Conservation (phyloP, 1,284 basidiomycete genomes). For the Mrakiaceae sp. region DNA sequence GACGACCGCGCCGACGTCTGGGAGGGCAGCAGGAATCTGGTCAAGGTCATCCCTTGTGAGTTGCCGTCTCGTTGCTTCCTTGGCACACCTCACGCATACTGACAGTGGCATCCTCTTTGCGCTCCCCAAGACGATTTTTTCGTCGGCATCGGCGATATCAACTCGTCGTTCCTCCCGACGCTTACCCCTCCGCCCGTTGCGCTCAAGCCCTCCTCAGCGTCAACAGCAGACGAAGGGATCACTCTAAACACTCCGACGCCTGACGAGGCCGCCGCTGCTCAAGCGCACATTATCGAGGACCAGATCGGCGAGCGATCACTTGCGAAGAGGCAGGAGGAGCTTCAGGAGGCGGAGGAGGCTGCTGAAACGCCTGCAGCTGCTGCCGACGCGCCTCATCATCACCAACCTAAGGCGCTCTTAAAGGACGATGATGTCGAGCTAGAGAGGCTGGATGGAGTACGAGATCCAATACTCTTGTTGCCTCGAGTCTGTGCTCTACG, state of each 20-base stretch:
- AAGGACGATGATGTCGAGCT: slow-evolving; percentile 85
- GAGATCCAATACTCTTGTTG: slow-evolving; percentile 19
- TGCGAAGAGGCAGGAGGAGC: slow-evolving; percentile 73
- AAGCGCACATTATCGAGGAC: slow-evolving; percentile 46
- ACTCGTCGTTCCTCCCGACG: slow-evolving; percentile 81
- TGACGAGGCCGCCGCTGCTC: slow-evolving; percentile 2
- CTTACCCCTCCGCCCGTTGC: slow-evolving; percentile 13
- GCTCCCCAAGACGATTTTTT: slow-evolving; percentile 78
- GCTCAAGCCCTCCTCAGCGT: slow-evolving; percentile 21
- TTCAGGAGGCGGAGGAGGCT: slow-evolving; percentile 30
- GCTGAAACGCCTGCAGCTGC: slow-evolving; percentile 13
- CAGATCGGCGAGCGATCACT: slow-evolving; percentile 76
- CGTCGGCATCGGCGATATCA: slow-evolving; percentile 97
- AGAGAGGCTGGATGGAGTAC: slow-evolving; percentile 56
- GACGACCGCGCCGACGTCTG: slow-evolving; percentile 97
- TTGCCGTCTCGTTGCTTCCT: slow-evolving; percentile 20
- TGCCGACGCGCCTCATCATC: slow-evolving; percentile 17
- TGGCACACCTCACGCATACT: background rate
- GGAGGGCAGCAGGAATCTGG: slow-evolving; percentile 80
- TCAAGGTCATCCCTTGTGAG: slow-evolving; percentile 93
- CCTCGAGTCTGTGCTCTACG: too few species aligned
- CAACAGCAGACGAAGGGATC: slow-evolving; percentile 10
- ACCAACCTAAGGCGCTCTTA: slow-evolving; percentile 55
- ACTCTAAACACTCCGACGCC: background rate
- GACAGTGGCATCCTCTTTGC: background rate